Percentiles rank a stretch among this genome's conserved stretches.
These are phyloP conservation scores for Mycosphaerella sp. DNA, from an alignment of 2,329 filamentous ascomycete genomes.

Conservation along the genomic window DNA sequence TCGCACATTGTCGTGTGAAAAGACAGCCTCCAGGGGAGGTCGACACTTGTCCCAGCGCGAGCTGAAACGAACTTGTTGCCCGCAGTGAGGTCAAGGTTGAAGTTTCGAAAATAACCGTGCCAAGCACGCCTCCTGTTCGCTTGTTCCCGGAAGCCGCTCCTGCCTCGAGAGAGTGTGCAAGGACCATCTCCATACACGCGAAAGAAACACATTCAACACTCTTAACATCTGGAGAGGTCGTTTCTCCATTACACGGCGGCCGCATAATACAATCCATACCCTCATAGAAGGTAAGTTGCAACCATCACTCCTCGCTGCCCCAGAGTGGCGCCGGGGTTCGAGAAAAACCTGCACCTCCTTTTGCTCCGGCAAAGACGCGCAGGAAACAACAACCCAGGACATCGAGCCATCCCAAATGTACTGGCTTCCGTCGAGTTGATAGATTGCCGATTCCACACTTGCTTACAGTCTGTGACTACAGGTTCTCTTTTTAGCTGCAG, in stretches of 20 bases:
- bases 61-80: constrained; percentile 3
- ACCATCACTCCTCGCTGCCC: neutral
- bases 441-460: constrained; percentile 2
- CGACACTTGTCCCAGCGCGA: neutral
- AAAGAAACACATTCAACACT: neutral
- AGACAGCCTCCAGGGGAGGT: neutral
- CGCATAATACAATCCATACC: neutral
- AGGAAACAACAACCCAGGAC: neutral
- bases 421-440: neutral
- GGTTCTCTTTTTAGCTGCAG: constrained; percentile 8
- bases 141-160: neutral
- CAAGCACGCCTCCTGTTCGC: neutral
- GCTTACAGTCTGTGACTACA: constrained; percentile 4
- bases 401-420: neutral
- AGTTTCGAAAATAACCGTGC: neutral
- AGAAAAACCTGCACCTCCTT: constrained; percentile 1
- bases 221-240: neutral
- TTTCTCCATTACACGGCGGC: neutral
- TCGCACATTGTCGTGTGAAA: neutral
- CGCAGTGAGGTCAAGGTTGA: neutral
- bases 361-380: neutral
- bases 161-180: neutral
- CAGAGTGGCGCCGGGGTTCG: neutral
- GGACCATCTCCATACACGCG: neutral
- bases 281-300: neutral